Conservation (phyloP, 768 basidiomycete genomes). For the Tricholoma sp. region DNA sequence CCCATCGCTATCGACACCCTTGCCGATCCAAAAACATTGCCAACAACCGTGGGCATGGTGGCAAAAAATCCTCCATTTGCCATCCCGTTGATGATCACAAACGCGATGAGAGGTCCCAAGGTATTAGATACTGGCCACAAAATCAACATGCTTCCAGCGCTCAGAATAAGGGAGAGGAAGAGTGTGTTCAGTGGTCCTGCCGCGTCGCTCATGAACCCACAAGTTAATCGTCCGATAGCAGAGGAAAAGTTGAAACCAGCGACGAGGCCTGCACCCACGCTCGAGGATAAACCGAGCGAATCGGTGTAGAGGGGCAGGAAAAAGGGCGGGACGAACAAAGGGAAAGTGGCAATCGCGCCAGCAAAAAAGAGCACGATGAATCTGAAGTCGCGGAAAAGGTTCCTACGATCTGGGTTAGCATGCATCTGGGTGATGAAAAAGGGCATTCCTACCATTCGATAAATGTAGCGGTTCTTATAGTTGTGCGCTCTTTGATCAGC, state of each 20-base stretch:
- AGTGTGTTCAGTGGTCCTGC: background rate
- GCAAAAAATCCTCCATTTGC: background rate
- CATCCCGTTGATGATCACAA: background rate
- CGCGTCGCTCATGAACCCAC: background rate
- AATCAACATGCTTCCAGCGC: background rate
- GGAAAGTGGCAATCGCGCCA: background rate
- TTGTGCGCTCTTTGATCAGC: background rate
- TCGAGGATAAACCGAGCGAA: background rate
- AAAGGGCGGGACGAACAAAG: background rate
- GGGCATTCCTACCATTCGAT: background rate
- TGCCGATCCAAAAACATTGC: background rate
- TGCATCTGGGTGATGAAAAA: background rate
- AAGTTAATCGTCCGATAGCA: background rate
- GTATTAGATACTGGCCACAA: background rate
- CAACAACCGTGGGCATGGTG: background rate
- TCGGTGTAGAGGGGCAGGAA: background rate
- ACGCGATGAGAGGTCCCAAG: background rate
- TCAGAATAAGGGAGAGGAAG: background rate
- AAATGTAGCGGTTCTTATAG: background rate
- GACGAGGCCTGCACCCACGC: background rate
- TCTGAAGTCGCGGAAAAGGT: background rate
- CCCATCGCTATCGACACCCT: background rate
- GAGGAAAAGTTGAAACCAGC: background rate
- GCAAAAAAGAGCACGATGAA: background rate
- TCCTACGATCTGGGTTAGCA: background rate